Conservation (phyloP, 495 filamentous ascomycete species). For the Thermochaetoides thermophila region DNA sequence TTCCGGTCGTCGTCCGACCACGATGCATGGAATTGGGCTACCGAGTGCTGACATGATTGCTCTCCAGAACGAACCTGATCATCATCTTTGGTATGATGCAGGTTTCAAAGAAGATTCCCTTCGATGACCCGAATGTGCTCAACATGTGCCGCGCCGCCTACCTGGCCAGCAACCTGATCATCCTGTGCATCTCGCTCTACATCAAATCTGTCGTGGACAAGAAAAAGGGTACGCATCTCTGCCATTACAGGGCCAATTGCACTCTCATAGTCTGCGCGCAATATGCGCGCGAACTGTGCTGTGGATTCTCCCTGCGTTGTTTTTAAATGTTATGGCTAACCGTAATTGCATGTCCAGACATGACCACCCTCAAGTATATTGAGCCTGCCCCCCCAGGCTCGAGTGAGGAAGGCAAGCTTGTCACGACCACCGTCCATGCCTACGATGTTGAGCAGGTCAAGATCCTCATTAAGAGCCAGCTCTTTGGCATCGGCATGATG, state of each 20-base stretch:
- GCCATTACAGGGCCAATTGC: too few relatives aligned
- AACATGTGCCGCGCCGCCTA: constrained; percentile 72
- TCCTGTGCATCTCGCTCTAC: constrained; percentile 68
- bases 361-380: constrained; percentile 97
- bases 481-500: constrained; percentile 98
- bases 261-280: too few relatives aligned
- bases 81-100: constrained; percentile 98
- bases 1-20: too few relatives aligned
- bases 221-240: constrained; percentile 67
- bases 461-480: constrained; percentile 65
- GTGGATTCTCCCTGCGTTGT: too few relatives aligned
- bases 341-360: constrained; percentile 41
- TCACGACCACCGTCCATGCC: constrained; percentile 87
- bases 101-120: constrained; percentile 85
- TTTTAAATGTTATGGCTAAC: constrained; percentile 6
- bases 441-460: constrained; percentile 82
- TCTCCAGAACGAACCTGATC: constrained; percentile 67
- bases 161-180: constrained; percentile 76
- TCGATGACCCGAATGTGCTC: constrained; percentile 80
- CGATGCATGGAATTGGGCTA: constrained; percentile 7
- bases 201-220: constrained; percentile 67
- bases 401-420: constrained; percentile 80
- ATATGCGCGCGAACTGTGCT: too few relatives aligned
- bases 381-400: constrained; percentile 88
- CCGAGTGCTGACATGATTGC: constrained; percentile 4